phyloP scores from a whole-genome alignment of 768 basidiomycete species.

The Phanerochaete sordida region DNA sequence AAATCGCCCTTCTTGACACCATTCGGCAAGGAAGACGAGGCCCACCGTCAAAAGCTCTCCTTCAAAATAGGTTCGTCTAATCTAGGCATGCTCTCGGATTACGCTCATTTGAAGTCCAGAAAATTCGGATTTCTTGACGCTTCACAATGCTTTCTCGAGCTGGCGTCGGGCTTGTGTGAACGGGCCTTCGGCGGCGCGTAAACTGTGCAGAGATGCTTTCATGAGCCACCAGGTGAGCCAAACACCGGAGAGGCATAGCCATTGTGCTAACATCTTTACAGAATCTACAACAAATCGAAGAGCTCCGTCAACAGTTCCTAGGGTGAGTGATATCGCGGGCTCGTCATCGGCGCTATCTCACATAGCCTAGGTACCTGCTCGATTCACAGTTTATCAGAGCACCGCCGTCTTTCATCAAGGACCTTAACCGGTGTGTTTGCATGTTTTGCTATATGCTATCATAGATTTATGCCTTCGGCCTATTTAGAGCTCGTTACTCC shows the following conservation, averaged over 20 bases:
- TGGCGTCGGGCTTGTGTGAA: constrained; percentile 81
- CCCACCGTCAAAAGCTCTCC: constrained; percentile 74
- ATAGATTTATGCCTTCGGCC: too few relatives aligned
- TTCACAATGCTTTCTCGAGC: constrained; percentile 84
- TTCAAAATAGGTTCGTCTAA: constrained; percentile 67
- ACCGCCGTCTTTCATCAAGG: constrained; percentile 58
- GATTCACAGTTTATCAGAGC: constrained; percentile 84
- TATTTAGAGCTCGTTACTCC: constrained; percentile 72
- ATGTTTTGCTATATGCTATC: too few relatives aligned
- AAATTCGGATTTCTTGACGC: constrained; percentile 92
- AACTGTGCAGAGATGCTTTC: constrained; percentile 79
- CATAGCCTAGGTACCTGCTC: constrained; percentile 63
- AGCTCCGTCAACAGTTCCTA: constrained; percentile 77
- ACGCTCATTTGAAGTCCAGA: constrained; percentile 41
- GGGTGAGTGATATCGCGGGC: constrained; percentile 13
- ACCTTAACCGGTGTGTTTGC: constrained; percentile 68
- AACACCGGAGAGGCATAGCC: too few relatives aligned
- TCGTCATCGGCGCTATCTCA: background rate
- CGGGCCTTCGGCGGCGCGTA: constrained; percentile 48
- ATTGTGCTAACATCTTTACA: constrained; percentile 23
- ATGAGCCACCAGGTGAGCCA: constrained; percentile 72
- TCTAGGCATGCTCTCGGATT: background rate
- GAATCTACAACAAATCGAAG: constrained; percentile 96
- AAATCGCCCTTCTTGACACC: constrained; percentile 93
- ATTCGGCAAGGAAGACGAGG: constrained; percentile 82